Evolutionary conservation across 257 asterid genomes (phyloP), one percentile per base, ranked within the genome.

Genomic region (Osmanthus fragrans): DNA sequence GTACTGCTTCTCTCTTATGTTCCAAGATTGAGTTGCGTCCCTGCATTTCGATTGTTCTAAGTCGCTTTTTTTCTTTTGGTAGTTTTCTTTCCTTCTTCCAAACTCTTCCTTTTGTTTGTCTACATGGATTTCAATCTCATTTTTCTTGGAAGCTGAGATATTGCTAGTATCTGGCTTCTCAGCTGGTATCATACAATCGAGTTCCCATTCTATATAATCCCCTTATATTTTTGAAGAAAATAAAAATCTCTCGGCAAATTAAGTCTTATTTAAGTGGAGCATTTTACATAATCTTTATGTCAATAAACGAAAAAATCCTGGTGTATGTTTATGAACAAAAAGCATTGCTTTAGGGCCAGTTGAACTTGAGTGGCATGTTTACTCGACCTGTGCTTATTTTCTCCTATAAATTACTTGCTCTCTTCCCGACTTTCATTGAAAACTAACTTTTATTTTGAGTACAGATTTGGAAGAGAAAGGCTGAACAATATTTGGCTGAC

Each of bases 381-480:
- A 10, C 34, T 63, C 6, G 2, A 27, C 33, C 5, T n/a, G 68
- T 6, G 16, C 18, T 16, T 58, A 23, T 58, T 2, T n/a, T 25
- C 4, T 60, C 16, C 7, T 60, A 23, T 60, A 60, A 21, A 25
- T 25, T 23, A 60, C 32, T 23, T 32, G 42, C 32, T 16, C 16
- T 32, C 16, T 0, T 70, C 5, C 39, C 25, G 34, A 68, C 30
- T n/a, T 73, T 42, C 60, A 77, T 30, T 16, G 34, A 36, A 39
- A 45, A 51, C 25, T 58, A 27, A 63, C 18, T 8, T 23, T 34
- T 3, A 58, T 23, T n/a, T 13, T 73, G 27, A 39, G 80, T 73
- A 18, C 84, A 95, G 99, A 27, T 92, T 56, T 93, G 99, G 98
- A 95, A 95, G 85, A 92, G 99, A 86, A 95, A 93, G 79, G 93